Conservation (phyloP, 805 yeast genomes). For the Lipomyces kockii region DNA sequence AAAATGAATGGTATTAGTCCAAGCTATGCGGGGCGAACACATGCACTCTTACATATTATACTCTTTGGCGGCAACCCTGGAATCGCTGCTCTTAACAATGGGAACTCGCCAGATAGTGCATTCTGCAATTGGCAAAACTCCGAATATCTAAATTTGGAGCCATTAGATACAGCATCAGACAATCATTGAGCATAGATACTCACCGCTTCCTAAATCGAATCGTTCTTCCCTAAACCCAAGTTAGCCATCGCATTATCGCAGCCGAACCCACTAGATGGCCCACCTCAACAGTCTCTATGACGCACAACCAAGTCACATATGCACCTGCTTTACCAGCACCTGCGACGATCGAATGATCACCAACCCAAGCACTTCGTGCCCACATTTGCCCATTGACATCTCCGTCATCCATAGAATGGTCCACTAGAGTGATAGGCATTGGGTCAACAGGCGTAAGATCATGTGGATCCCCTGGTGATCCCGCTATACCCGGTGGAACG, state of each 20-base stretch:
- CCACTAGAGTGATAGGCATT: constrained; percentile 49
- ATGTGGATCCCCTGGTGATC: constrained; percentile 35
- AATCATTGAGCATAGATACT: neutral
- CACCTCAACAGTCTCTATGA: constrained; percentile 45
- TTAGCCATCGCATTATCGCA: neutral
- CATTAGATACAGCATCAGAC: neutral
- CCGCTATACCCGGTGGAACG: constrained; percentile 18
- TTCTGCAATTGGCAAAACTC: constrained; percentile 61
- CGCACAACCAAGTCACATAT: constrained; percentile 53
- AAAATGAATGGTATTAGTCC: constrained; percentile 22
- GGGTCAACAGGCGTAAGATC: constrained; percentile 46
- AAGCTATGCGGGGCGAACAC: constrained; percentile 31
- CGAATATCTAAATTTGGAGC: constrained; percentile 54
- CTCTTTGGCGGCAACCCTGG: constrained; percentile 56
- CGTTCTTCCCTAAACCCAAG: constrained; percentile 11
- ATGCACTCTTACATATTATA: constrained; percentile 34
- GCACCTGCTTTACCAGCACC: constrained; percentile 47
- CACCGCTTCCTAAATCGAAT: constrained; percentile 25
- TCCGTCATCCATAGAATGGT: constrained; percentile 42
- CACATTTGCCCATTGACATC: constrained; percentile 40
- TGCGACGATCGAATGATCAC: constrained; percentile 48
- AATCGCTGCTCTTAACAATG: constrained; percentile 47
- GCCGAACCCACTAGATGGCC: neutral
- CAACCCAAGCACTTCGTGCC: constrained; percentile 50
- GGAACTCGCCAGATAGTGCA: constrained; percentile 48